A percentile compares a stretch with the other conserved stretches of the same genome.
Evolutionary conservation across 2,329 filamentous ascomycete genomes (phyloP).

Genomic region (Cadophora sp.): DNA sequence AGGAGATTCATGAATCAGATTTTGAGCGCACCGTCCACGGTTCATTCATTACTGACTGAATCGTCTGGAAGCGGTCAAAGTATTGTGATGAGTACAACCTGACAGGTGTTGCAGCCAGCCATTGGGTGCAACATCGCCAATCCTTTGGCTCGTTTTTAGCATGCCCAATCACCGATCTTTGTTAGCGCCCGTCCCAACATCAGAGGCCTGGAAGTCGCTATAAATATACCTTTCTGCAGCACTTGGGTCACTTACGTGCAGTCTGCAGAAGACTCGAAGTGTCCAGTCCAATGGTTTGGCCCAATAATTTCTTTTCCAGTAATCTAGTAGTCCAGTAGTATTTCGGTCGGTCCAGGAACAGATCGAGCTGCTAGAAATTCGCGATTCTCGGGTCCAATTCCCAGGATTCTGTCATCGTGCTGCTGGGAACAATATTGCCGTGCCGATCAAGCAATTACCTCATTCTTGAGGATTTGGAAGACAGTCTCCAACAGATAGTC

Average conservation of each 20-base stretch:
- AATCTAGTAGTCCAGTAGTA: neutral
- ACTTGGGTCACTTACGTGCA: neutral
- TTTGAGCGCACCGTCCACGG: neutral
- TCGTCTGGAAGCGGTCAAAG: neutral
- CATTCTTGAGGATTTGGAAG: neutral
- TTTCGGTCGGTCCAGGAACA: neutral
- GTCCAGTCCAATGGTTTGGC: neutral
- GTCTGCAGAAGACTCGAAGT: neutral
- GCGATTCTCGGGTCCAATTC: neutral
- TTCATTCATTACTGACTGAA: neutral
- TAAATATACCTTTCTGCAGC: neutral
- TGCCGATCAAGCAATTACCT: constrained; percentile 9
- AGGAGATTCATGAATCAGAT: neutral
- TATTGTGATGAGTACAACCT: constrained; percentile 3
- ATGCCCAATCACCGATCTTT: constrained; percentile 9
- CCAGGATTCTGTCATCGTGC: neutral
- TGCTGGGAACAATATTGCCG: neutral
- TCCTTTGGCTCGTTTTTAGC: neutral
- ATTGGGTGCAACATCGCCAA: constrained; percentile 3
- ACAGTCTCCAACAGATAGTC: neutral
- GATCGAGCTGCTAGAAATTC: neutral
- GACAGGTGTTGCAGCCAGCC: neutral
- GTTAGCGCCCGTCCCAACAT: constrained; percentile 9
- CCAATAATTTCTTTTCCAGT: neutral
- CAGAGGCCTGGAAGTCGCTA: constrained; percentile 10